phyloP scores from a whole-genome alignment of 78 protist genomes.

The Dictyostelium purpureum region DNA sequence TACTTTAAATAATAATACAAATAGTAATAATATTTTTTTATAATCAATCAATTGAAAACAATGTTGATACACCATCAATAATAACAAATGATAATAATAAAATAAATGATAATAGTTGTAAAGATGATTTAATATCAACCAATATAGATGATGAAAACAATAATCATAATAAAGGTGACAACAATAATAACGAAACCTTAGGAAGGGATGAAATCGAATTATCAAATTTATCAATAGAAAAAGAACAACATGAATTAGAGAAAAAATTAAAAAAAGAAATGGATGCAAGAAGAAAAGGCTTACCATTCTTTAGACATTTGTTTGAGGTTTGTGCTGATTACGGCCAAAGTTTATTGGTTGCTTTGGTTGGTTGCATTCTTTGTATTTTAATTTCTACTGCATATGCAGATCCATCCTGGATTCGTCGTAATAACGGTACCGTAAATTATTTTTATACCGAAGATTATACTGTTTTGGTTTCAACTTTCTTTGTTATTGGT shows the following conservation, averaged over 20 bases:
- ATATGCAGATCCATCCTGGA: slow-evolving; percentile 17
- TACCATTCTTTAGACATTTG: slow-evolving; percentile 1
- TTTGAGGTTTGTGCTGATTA: slow-evolving; percentile 11
- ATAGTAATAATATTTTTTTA: too few species aligned
- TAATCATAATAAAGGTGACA: too few species aligned
- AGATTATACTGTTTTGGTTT: slow-evolving; percentile 7
- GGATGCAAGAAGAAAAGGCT: slow-evolving; percentile 3
- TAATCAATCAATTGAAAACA: too few species aligned
- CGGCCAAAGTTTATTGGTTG: neutral
- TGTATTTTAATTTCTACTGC: slow-evolving; percentile 7
- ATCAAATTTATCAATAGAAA: neutral
- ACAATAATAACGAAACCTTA: neutral
- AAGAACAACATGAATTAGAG: neutral
- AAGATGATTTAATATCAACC: too few species aligned
- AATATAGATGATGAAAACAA: too few species aligned
- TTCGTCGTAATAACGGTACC: slow-evolving; percentile 9
- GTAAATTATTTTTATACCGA: slow-evolving; percentile 12
- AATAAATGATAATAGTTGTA: too few species aligned
- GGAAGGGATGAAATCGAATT: neutral
- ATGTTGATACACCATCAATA: too few species aligned
- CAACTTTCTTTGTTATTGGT: slow-evolving; percentile 29
- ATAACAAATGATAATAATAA: too few species aligned
- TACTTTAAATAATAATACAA: too few species aligned
- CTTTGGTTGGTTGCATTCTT: slow-evolving; percentile 13
- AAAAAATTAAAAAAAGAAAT: neutral